Percentiles rank a stretch among this genome's conserved stretches.
These are phyloP conservation scores for Nematocida ironsii DNA, from an alignment of 371 early-diverging fungal species.

Conservation along the genomic window DNA sequence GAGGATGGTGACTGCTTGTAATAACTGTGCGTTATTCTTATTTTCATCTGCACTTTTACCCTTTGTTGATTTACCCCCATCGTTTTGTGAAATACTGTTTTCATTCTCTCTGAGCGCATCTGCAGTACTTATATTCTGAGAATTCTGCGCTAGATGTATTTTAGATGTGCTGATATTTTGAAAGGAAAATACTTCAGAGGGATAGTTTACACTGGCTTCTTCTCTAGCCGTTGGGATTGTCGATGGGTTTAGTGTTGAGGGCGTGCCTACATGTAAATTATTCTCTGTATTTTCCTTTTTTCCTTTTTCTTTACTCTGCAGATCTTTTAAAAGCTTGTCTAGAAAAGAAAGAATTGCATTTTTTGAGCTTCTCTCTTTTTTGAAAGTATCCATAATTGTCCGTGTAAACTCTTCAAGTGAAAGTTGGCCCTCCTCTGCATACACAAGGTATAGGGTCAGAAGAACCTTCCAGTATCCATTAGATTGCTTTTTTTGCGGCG, in stretches of 20 bases:
- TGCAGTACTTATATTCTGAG: neutral
- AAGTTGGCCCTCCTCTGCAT: neutral
- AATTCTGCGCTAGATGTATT: too few species aligned
- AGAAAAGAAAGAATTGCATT: neutral
- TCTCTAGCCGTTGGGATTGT: neutral
- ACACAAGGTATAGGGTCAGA: neutral
- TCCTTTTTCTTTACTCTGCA: neutral
- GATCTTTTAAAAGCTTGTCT: neutral
- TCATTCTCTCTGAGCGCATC: neutral
- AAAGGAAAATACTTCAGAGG: neutral
- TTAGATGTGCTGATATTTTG: neutral
- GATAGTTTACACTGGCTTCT: neutral
- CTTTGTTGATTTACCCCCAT: neutral
- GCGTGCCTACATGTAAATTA: neutral
- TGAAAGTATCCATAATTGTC: neutral
- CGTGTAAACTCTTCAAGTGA: neutral
- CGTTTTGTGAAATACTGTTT: neutral
- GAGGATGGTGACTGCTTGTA: neutral
- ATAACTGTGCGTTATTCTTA: neutral
- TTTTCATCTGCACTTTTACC: neutral
- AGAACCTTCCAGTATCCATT: neutral
- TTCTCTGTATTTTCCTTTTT: neutral
- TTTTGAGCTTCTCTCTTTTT: too few species aligned
- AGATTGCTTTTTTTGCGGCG: neutral
- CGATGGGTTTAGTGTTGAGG: constrained; percentile 17